Evolutionary conservation across 164 flowering plant species (phyloP).

Genomic region (Sextonia rubra): DNA sequence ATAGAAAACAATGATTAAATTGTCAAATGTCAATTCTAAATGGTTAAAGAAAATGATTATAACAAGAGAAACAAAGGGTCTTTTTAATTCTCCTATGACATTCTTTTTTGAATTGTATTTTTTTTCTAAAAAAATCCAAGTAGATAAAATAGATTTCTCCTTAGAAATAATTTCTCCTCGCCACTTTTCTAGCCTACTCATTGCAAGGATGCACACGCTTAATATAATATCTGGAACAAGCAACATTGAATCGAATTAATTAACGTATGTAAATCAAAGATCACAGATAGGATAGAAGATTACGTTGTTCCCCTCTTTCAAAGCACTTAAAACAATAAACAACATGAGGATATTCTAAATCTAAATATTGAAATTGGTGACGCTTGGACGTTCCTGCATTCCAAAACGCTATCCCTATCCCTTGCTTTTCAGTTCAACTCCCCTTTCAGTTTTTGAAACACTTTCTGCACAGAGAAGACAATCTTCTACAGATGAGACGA

Average conservation of each 20-base stretch:
- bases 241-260: neutral
- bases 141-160: neutral
- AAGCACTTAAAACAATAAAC: neutral
- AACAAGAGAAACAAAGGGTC: neutral
- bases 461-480: neutral
- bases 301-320: neutral
- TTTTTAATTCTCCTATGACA: neutral
- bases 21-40: too few species aligned
- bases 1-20: too few species aligned
- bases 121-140: neutral
- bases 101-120: too few species aligned
- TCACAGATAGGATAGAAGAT: neutral
- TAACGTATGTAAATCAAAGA: neutral
- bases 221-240: too few species aligned
- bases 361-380: neutral
- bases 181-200: neutral
- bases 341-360: neutral
- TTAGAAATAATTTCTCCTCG: too few species aligned
- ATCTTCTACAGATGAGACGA: neutral
- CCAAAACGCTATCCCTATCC: neutral
- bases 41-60: too few species aligned
- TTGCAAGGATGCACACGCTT: neutral
- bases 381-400: neutral
- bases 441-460: neutral
- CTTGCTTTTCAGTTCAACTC: neutral